Percentiles rank a stretch among this genome's conserved stretches.
Evolutionary conservation across 2,329 filamentous ascomycete species (phyloP).

Genomic region (Microdochium nivale): DNA sequence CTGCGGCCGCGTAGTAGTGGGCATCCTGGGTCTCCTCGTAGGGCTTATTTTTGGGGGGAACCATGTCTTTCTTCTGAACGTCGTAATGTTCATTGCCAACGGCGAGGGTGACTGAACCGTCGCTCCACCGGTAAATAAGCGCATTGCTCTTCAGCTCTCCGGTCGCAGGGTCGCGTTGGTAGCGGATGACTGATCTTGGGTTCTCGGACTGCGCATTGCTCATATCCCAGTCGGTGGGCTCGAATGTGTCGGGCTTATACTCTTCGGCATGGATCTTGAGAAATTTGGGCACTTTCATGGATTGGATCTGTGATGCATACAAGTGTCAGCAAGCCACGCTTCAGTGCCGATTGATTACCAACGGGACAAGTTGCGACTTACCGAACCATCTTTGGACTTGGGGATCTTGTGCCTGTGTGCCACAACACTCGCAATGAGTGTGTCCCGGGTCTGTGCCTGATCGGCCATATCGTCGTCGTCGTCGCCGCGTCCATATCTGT

Average conservation of each 20-base stretch:
- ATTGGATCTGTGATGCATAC: slow-evolving; percentile 46
- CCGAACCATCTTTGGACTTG: slow-evolving; percentile 61
- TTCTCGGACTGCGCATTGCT: slow-evolving; percentile 44
- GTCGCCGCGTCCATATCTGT: slow-evolving; percentile 25
- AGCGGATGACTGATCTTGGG: slow-evolving; percentile 59
- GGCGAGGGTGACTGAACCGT: slow-evolving; percentile 69
- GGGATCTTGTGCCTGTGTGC: slow-evolving; percentile 53
- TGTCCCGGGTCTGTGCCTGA: slow-evolving; percentile 15
- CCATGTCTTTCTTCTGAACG: slow-evolving; percentile 60
- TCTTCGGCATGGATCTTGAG: slow-evolving; percentile 59
- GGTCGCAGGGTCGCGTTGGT: slow-evolving; percentile 58
- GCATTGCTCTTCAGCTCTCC: slow-evolving; percentile 66
- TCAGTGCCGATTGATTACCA: not conserved
- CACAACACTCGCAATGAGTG: not conserved
- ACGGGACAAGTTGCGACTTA: slow-evolving; percentile 27
- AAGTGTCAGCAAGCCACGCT: not conserved
- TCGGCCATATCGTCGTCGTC: slow-evolving; percentile 35
- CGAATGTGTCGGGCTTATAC: slow-evolving; percentile 59
- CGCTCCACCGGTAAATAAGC: slow-evolving; percentile 67
- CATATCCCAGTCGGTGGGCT: slow-evolving; percentile 47
- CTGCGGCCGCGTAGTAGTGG: slow-evolving; percentile 68
- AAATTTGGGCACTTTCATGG: slow-evolving; percentile 65
- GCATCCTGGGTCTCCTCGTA: slow-evolving; percentile 63
- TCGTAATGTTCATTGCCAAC: slow-evolving; percentile 71
- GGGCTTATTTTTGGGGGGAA: slow-evolving; percentile 48